phyloP scores from a whole-genome alignment of 257 asterid genomes.

The Handroanthus guayacan region DNA sequence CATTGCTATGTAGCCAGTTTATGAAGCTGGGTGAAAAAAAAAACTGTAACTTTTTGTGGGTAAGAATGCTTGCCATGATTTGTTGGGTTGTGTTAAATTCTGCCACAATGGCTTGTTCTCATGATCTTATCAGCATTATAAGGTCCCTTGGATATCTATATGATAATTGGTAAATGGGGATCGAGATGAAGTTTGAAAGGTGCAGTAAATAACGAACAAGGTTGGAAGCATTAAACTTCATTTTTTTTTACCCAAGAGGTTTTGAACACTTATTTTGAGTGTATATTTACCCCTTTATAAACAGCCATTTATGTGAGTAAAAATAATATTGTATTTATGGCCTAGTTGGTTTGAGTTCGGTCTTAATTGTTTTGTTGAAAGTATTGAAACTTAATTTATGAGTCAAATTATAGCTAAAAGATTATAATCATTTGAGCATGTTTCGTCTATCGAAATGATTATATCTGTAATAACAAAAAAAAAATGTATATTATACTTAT shows the following conservation, averaged over 20 bases:
- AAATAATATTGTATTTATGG: too few relatives aligned
- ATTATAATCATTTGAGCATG: too few relatives aligned
- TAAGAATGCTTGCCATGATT: neutral
- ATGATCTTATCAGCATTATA: neutral
- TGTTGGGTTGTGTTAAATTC: neutral
- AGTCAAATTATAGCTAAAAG: too few relatives aligned
- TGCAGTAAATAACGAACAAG: neutral
- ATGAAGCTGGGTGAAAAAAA: conserved; percentile 5
- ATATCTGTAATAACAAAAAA: too few relatives aligned
- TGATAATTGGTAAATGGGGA: neutral
- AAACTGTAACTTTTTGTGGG: neutral
- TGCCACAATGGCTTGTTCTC: neutral
- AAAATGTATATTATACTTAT: too few relatives aligned
- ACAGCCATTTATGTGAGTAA: neutral
- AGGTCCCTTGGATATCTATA: neutral
- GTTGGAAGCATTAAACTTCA: neutral
- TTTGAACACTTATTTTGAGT: neutral
- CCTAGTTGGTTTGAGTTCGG: too few relatives aligned
- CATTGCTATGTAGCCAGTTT: neutral
- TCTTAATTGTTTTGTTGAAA: too few relatives aligned
- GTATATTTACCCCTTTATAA: too few relatives aligned
- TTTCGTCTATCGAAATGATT: too few relatives aligned
- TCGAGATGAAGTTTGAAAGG: neutral
- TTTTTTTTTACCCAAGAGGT: neutral
- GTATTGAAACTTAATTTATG: too few relatives aligned